A percentile compares a stretch with the other conserved stretches of the same genome.
These are phyloP conservation scores for Trametes meyenii DNA, from an alignment of 768 basidiomycete genomes.

Conservation along the genomic window DNA sequence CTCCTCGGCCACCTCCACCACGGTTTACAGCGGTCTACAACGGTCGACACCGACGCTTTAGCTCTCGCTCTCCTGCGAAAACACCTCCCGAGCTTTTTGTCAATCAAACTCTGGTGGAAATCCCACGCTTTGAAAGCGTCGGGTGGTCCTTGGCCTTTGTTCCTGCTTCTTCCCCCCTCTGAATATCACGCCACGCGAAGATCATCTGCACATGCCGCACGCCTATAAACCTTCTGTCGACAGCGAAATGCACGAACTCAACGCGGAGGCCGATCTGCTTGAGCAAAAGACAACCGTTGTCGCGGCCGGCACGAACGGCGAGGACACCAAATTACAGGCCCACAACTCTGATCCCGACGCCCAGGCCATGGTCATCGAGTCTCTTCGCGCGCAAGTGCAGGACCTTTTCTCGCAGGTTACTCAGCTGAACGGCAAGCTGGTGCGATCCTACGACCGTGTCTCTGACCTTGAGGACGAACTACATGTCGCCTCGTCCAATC, in stretches of 20 bases:
- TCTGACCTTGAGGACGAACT: constrained; percentile 92
- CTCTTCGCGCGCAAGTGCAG: constrained; percentile 78
- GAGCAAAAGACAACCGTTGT: constrained; percentile 27
- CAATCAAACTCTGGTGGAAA: too few relatives aligned
- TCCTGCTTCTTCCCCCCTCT: neutral
- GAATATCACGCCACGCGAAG: neutral
- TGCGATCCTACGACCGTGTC: constrained; percentile 87
- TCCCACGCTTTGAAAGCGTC: constrained; percentile 9
- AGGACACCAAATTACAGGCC: constrained; percentile 22
- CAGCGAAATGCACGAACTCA: constrained; percentile 29
- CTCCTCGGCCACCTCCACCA: neutral
- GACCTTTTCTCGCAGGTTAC: constrained; percentile 90
- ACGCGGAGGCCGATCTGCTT: constrained; percentile 27
- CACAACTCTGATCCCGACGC: constrained; percentile 53
- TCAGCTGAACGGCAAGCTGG: constrained; percentile 90
- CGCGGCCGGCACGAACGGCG: constrained; percentile 21
- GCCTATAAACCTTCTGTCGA: constrained; percentile 23
- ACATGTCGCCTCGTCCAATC: constrained; percentile 62
- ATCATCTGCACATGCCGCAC: constrained; percentile 15
- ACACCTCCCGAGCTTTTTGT: neutral
- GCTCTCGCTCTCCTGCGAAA: neutral
- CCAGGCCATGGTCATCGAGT: constrained; percentile 80
- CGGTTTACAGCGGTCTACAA: too few relatives aligned
- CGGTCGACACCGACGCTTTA: neutral
- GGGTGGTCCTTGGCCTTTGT: neutral